A percentile compares a stretch with the other conserved stretches of the same genome.
Evolutionary conservation across 768 basidiomycete genomes (phyloP).

Genomic region (Lanmaoa pseudosensibilis): DNA sequence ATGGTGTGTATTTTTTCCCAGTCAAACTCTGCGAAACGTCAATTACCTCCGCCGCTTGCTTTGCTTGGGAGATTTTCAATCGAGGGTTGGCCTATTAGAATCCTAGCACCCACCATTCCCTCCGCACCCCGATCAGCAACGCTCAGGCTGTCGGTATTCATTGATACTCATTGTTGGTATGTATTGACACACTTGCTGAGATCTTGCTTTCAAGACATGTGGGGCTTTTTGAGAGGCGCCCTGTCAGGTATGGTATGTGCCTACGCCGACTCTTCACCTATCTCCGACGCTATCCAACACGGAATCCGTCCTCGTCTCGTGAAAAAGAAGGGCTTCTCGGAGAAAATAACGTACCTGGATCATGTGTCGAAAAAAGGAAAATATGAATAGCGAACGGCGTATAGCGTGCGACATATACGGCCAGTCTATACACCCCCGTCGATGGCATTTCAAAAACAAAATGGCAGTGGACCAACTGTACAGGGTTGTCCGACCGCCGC

Average conservation of each 20-base stretch:
- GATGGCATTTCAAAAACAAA: neutral
- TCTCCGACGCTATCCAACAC: neutral
- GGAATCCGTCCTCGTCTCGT: neutral
- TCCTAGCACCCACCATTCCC: too few relatives aligned
- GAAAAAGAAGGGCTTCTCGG: neutral
- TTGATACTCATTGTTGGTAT: neutral
- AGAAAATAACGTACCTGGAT: neutral
- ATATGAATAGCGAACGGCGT: neutral
- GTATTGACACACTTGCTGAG: neutral
- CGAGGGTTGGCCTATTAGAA: too few relatives aligned
- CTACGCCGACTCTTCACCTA: too few relatives aligned
- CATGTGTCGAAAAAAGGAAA: neutral
- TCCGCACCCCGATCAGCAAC: neutral
- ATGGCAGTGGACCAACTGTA: neutral
- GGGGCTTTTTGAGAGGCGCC: neutral
- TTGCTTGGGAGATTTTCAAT: neutral
- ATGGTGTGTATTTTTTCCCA: neutral
- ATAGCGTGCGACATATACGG: neutral
- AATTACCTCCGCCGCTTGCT: neutral
- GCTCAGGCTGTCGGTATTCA: neutral
- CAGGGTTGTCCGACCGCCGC: neutral
- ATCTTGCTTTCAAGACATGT: too few relatives aligned
- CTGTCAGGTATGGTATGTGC: neutral
- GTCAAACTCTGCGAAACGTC: neutral
- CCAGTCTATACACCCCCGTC: neutral